A percentile compares a stretch with the other conserved stretches of the same genome.
Evolutionary conservation across 148 eudicot species (phyloP).

Genomic region (Heliamphora exappendiculata): DNA sequence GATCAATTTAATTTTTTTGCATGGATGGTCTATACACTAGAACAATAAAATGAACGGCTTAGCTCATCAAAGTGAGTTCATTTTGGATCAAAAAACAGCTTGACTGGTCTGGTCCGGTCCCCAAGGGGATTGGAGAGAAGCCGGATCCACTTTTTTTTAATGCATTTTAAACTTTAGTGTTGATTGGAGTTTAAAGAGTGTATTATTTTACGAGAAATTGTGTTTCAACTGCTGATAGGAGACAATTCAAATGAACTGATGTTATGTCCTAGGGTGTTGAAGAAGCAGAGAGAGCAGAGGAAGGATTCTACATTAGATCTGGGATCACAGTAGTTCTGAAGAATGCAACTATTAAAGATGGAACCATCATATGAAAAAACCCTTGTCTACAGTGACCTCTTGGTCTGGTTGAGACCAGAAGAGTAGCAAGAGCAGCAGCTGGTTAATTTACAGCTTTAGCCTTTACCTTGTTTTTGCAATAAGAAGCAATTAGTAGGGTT

Average conservation of each 20-base stretch:
- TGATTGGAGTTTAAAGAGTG: no score
- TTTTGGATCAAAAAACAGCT: no score
- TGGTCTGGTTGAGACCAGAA: not conserved
- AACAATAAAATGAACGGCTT: no score
- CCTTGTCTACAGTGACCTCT: not conserved
- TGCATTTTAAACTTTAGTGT: no score
- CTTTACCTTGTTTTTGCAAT: not conserved
- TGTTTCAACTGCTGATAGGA: not conserved
- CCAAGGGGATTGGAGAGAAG: no score
- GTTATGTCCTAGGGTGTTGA: slow-evolving; percentile 48
- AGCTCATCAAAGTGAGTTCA: no score
- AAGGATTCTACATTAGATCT: slow-evolving; percentile 85
- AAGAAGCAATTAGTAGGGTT: not conserved
- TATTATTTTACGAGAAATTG: no score
- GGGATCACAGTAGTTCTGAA: slow-evolving; percentile 73
- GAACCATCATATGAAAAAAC: slow-evolving; percentile 52
- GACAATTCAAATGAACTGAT: not conserved
- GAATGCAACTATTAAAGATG: slow-evolving; percentile 80
- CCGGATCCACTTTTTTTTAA: no score
- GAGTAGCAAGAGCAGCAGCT: not conserved
- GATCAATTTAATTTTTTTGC: no score
- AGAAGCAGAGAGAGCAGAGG: slow-evolving; percentile 75
- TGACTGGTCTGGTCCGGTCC: no score
- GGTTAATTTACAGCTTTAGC: not conserved
- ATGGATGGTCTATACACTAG: no score